Base-by-base conservation (phyloP, 2,329 filamentous ascomycete species). In the Aphanocladium album region DNA sequence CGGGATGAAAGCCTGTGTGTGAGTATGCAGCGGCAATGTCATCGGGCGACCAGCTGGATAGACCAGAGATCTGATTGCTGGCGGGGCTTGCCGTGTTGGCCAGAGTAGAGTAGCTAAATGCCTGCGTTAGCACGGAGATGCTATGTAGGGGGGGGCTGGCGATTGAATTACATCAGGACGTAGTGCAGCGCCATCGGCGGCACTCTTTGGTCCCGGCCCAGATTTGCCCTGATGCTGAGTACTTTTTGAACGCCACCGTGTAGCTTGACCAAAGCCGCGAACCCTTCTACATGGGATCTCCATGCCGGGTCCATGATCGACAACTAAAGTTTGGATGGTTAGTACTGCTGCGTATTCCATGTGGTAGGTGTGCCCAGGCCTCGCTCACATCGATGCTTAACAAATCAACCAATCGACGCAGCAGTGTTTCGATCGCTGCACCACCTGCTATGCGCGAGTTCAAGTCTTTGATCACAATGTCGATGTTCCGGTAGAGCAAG, bases 251-350 rank as follows among this genome's bases (percentile, higher is more conserved):
- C 57, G 49, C 57, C 57, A 11, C 57, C 57, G n/a, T 52, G 47
- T 14, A 60, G 57, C 57, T 60, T 60, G 12, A 60, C 57, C 30
- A 60, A 16, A 16, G 57, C 57, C 19, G 37, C 57, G 25, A 60
- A 60, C 11, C 57, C 57, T 39, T 60, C 57, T 1, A 50, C 57
- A 19, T 60, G 57, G 5, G 57, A 50, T 52, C 57, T 16, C 57
- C 57, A 60, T 14, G 57, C 49, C 23, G 57, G 57, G 8, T 60
- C 57, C 57, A 60, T 60, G 19, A 60, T 37, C 5, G 57, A 60
- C 2, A 60, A 37, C 57, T 60, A 21, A 33, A 9, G 14, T 21
- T 30, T 9, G 1, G 4, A 5, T 21, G 0, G 11, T 60, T 46
- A 53, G 57, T 17, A 37, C 19, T 9, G 16, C n/a, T 19, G 17